A percentile compares a stretch with the other conserved stretches of the same genome.
phyloP scores from a whole-genome alignment of 208 protist genomes.

The Strigomonas culicis region DNA sequence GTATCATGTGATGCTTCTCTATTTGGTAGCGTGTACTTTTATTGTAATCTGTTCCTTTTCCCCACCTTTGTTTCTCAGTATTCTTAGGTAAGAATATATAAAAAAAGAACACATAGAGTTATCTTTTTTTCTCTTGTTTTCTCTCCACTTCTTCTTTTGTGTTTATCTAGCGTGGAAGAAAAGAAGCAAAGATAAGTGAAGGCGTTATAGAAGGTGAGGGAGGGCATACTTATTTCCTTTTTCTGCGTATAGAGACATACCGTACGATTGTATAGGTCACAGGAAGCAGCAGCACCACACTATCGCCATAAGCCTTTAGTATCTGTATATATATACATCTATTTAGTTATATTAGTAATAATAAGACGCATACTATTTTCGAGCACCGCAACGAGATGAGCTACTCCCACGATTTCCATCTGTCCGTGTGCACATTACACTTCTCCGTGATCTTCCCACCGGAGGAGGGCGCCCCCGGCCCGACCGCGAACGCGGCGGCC shows the following conservation, averaged over 20 bases:
- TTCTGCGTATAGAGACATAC: neutral
- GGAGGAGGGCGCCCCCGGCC: constrained; percentile 21
- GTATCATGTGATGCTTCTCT: too few species aligned
- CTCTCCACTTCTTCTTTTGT: neutral
- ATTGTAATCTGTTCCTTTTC: neutral
- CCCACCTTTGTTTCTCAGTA: neutral
- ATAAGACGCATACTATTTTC: too few species aligned
- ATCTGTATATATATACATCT: too few species aligned
- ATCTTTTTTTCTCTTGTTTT: constrained; percentile 9
- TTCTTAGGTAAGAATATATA: neutral
- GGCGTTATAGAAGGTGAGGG: neutral
- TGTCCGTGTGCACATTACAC: constrained; percentile 80
- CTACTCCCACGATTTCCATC: constrained; percentile 53
- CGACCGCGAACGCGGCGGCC: constrained; percentile 13
- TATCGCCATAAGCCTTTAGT: too few species aligned
- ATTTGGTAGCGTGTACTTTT: too few species aligned
- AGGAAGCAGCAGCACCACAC: too few species aligned
- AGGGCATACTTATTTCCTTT: neutral
- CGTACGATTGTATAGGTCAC: neutral
- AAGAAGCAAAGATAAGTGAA: constrained; percentile 3
- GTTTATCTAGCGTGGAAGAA: too few species aligned
- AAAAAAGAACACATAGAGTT: too few species aligned
- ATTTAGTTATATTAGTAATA: too few species aligned
- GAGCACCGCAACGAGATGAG: constrained; percentile 51
- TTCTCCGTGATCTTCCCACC: constrained; percentile 65